Evolutionary conservation across 768 basidiomycete species (phyloP), one percentile per base, ranked within the genome.

Genomic region (Mycena metata): DNA sequence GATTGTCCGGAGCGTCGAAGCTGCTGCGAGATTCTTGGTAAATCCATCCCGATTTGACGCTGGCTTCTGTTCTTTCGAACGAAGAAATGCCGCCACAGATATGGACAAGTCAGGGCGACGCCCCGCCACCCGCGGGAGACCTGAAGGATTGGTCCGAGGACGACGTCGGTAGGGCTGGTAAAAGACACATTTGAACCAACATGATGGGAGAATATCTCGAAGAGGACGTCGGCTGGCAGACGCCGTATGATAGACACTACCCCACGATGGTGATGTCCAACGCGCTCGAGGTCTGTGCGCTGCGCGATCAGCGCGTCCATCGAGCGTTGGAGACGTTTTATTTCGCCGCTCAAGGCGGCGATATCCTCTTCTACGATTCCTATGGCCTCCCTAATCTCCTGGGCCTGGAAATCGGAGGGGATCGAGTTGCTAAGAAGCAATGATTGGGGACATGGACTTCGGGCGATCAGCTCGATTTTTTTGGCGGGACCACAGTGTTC

Each of bases 391-490:
- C 19, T 16, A 23, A 57, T 57, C 8, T 52, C 51, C 8, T 35
- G 33, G 33, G 35, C 35, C 30, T 52, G 35, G 33, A 19, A 52
- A 17, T 52, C 33, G 24, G 51, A n/a, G 33, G 51, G 51, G 8
- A 36, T 23, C 17, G 26, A n/a, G 13, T 33, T 21, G 23, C 4
- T 57, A 13, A 21, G 50, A 17, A 58, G 56, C 36, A 65, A n/a
- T n/a, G n/a, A 36, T n/a, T 65, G 55, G 4, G 55, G 56, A 33
- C 17, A 65, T 36, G 64, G 56, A 41, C 24, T 59, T 26, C 3
- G 17, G 11, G 16, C 17, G 16, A 5, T 39, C 10, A 39, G 15
- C 39, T 39, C 39, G 39, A 45, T 8, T 52, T 5, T 42, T 19
- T 17, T 30, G 36, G 23, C 21, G 10, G 39, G 24, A 17, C 36